These are phyloP conservation scores for Pholiota molesta DNA, from an alignment of 768 basidiomycete genomes.

Conservation along the genomic window DNA sequence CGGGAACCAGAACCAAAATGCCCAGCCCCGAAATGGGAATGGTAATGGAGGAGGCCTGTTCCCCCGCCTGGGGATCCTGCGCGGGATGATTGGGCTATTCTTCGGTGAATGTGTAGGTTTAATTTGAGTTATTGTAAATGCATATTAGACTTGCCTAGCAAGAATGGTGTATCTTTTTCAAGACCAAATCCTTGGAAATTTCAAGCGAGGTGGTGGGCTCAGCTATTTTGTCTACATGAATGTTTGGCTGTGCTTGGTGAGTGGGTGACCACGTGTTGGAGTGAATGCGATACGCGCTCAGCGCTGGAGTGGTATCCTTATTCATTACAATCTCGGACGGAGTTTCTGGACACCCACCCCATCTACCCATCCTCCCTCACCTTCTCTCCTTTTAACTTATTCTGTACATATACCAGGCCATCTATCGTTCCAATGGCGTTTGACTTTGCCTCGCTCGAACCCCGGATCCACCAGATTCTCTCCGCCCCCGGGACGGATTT, in stretches of 20 bases:
- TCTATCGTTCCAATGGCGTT: constrained; percentile 44
- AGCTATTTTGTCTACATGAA: too few species aligned
- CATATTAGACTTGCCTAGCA: not conserved
- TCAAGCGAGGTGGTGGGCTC: too few species aligned
- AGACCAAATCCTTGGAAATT: too few species aligned
- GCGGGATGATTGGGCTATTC: constrained; percentile 66
- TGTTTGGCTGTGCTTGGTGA: constrained; percentile 18
- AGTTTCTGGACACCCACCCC: constrained; percentile 1
- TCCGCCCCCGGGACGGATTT: constrained; percentile 79
- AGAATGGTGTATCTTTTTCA: too few species aligned
- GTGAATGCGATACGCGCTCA: constrained; percentile 10
- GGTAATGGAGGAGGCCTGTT: constrained; percentile 44
- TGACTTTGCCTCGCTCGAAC: constrained; percentile 57
- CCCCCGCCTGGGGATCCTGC: constrained; percentile 65
- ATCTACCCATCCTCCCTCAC: constrained; percentile 4
- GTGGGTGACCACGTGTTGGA: constrained; percentile 6
- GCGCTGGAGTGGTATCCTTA: constrained; percentile 6
- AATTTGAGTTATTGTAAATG: constrained; percentile 9
- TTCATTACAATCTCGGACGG: constrained; percentile 17
- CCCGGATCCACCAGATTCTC: constrained; percentile 69
- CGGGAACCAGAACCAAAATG: constrained; percentile 37
- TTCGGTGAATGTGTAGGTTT: constrained; percentile 41
- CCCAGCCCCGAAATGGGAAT: constrained; percentile 30
- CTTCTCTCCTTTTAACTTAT: constrained; percentile 23
- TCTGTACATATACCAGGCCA: constrained; percentile 24